Base-by-base conservation (phyloP, 2,329 filamentous ascomycete species). In the Aspergillus puulaauensis region DNA sequence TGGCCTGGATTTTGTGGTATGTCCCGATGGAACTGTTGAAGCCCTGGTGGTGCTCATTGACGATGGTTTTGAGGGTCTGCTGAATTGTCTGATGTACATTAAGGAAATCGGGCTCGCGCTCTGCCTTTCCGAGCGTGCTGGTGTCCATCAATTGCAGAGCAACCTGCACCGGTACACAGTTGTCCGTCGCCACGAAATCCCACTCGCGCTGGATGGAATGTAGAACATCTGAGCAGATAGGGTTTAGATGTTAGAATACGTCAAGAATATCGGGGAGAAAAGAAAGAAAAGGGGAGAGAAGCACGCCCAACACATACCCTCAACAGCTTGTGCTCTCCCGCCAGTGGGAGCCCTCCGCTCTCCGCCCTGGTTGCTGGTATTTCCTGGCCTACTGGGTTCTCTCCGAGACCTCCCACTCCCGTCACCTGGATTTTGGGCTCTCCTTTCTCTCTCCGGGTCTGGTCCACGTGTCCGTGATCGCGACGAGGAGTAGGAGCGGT, bases 1-100 rank as follows among this genome's bases (percentile, higher is more conserved):
- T 96, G 52, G 88, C 86, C 74, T 99, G 95, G 61, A 99, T 99
- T 76, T 96, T 97, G 80, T 99, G 96, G 71, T 98, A 99, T 19
- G 93, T 98, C 74, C 93, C 95, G 62, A 99, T 98, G 51, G 93
- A 97, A 75, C 91, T 96, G 77, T 98, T 99, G 83, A 99, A 99
- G 47, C 95, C 96, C 75, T 99, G 95, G 71, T 99, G 93, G 71
- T 99, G 93, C 77, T 99, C 93, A 74, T 99, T 96, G 24, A 99
- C 95, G 67, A 99, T 96, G 35, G 88, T 87, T 75, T 96, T 97
- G 57, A 99, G 82, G 9, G 93, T 93, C 66, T 89, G 89, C 72
- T 99, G 93, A n/a, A 99, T 84, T 71, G 95, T 91, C 63, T 86
- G 82, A 73, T 97, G 91, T 47, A 91, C 92, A 64, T 89, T 82